These are phyloP conservation scores for Drechslera avenae DNA, from an alignment of 2,329 filamentous ascomycete species.

Conservation along the genomic window DNA sequence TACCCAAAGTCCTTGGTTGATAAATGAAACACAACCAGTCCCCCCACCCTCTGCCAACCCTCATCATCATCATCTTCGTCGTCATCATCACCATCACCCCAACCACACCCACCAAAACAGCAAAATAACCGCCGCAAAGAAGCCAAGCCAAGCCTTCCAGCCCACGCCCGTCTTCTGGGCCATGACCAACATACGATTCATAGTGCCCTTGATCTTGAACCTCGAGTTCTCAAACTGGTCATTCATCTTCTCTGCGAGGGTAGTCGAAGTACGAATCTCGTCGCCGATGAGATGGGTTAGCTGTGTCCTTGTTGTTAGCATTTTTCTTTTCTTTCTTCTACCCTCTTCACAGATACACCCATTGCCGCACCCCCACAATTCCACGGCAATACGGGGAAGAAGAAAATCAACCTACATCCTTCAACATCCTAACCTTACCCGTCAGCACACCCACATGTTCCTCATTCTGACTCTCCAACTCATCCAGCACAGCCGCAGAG, in stretches of 20 bases:
- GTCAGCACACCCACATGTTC: conserved; percentile 86
- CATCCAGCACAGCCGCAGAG: conserved; percentile 86
- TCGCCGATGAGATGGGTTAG: conserved; percentile 92
- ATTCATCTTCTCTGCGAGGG: conserved; percentile 93
- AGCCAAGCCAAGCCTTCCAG: conserved; percentile 91
- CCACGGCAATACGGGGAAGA: too few relatives aligned
- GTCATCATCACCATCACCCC: not conserved
- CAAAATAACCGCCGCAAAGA: conserved; percentile 81
- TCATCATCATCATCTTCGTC: not conserved
- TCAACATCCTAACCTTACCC: conserved; percentile 86
- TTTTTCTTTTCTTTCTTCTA: too few relatives aligned
- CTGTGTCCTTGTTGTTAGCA: conserved; percentile 37
- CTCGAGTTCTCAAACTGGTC: conserved; percentile 88
- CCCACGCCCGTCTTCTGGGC: conserved; percentile 91
- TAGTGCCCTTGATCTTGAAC: conserved; percentile 81
- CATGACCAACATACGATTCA: conserved; percentile 98
- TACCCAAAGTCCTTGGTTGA: too few relatives aligned
- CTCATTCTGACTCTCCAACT: conserved; percentile 96
- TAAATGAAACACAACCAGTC: not conserved
- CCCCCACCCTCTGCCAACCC: too few relatives aligned
- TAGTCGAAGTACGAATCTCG: conserved; percentile 88
- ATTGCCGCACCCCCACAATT: not conserved
- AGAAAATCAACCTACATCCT: conserved; percentile 78
- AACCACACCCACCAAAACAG: conserved; percentile 94
- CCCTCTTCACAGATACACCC: too few relatives aligned